Base-by-base conservation (phyloP, 306 rosid species). In the Arachis hypogaea region DNA sequence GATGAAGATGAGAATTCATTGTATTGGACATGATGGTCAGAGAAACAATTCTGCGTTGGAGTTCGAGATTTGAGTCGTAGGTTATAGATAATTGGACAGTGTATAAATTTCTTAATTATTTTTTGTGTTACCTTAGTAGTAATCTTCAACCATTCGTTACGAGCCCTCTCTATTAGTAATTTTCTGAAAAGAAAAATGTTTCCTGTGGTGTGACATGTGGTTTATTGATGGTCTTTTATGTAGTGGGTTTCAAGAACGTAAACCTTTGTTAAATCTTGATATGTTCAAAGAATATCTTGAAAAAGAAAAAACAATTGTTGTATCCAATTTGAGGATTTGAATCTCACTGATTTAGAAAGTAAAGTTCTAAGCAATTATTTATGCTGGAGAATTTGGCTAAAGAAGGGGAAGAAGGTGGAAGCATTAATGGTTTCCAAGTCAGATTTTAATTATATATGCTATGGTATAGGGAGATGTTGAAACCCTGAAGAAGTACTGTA, bases 401-500 rank as follows among this genome's bases (percentile, higher is more conserved):
- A 4, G 52, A 43, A 59, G 59, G 12, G 36, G 59, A 50, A 61
- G 50, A 61, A 54, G 58, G 65, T 56, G 6, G 72, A 6, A 72
- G 74, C 50, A 56, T 51, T 56, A 58, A 57, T 38, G 59, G 29
- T 82, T 80, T 78, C 78, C 49, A 51, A 75, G 71, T 81, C 5
- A 47, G 14, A 40, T 81, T 68, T 85, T 71, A 54, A 63, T 73
- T 42, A 52, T 49, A n/a, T 41, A 33, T 50, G 41, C 9, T 50
- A 64, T 58, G 68, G 66, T 82, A 16, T 72, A 91, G 98, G 98
- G 89, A 67, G 96, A 89, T 75, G 75, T 80, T 63, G 94, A 88
- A 87, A 85, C 89, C 47, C 81, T 91, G 77, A 91, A 84, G 79
- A 89, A 93, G 83, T 91, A 83, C 71, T 91, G 97, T 73, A 76